Evolutionary conservation across 169 alveolate genomes (phyloP).

Genomic region (Besnoitia besnoiti): DNA sequence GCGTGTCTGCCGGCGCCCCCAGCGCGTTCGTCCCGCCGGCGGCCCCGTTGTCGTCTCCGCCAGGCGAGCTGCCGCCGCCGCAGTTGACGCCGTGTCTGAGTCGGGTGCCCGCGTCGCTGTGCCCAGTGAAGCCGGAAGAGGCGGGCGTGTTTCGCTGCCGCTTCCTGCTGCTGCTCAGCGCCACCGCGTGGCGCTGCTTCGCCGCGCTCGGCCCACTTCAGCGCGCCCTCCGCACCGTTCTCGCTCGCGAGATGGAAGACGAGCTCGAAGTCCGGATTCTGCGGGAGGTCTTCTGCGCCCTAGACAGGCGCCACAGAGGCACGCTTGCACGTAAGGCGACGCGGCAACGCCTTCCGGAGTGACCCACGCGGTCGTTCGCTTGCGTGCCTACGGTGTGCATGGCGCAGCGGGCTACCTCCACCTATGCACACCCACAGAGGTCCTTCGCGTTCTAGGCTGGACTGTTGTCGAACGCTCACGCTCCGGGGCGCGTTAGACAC

Average conservation of each 20-base stretch:
- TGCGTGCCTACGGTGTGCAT: too few relatives aligned
- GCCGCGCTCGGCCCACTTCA: constrained; percentile 63
- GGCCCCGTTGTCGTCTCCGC: background rate
- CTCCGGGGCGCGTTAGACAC: too few relatives aligned
- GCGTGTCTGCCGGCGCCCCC: too few relatives aligned
- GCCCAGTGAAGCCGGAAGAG: constrained; percentile 47
- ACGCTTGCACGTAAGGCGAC: constrained; percentile 41
- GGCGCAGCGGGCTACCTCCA: too few relatives aligned
- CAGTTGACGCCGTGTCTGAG: background rate
- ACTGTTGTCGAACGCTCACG: too few relatives aligned
- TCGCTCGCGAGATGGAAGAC: constrained; percentile 56
- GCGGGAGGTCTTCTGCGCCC: constrained; percentile 57
- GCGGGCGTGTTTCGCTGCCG: constrained; percentile 60
- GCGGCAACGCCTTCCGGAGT: too few relatives aligned
- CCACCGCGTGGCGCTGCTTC: constrained; percentile 59
- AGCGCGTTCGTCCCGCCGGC: background rate
- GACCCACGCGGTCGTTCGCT: too few relatives aligned
- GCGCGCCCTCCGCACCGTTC: constrained; percentile 62
- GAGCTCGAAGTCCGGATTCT: constrained; percentile 52
- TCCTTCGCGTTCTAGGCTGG: too few relatives aligned
- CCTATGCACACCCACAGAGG: too few relatives aligned
- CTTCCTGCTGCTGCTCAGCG: constrained; percentile 44
- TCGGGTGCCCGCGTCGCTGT: constrained; percentile 46
- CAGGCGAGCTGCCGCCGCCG: background rate
- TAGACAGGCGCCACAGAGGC: constrained; percentile 58